phyloP scores from a whole-genome alignment of 306 rosid species.

The Trifolium dubium region DNA sequence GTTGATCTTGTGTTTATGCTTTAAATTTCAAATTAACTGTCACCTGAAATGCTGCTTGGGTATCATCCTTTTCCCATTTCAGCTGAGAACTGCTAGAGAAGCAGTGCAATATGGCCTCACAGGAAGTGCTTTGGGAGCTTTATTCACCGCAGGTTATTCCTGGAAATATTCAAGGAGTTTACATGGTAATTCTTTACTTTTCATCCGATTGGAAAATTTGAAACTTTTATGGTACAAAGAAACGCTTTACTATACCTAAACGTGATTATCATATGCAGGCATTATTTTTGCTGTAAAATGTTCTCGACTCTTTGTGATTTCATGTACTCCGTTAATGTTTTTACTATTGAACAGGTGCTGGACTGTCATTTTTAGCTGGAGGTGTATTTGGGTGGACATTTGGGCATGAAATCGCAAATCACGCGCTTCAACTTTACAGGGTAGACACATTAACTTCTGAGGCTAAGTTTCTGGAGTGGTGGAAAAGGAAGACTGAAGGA shows the following conservation, averaged over 20 bases:
- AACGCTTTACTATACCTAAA: not conserved
- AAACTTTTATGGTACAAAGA: not conserved
- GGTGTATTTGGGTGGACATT: conserved; percentile 63
- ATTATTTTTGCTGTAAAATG: not conserved
- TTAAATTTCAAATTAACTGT: conserved; percentile 22
- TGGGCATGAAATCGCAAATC: conserved; percentile 75
- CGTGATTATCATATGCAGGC: conserved; percentile 1
- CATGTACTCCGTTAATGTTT: conserved; percentile 18
- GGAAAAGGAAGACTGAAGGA: conserved; percentile 60
- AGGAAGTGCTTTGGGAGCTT: conserved; percentile 78
- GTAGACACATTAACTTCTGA: conserved; percentile 76
- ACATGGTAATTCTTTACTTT: conserved; percentile 62
- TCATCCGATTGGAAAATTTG: not conserved
- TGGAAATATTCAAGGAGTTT: conserved; percentile 88
- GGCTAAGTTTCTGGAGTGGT: conserved; percentile 86
- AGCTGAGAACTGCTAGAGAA: conserved; percentile 81
- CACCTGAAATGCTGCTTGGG: conserved; percentile 7
- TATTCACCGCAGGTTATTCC: conserved; percentile 68
- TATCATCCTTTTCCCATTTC: conserved; percentile 39
- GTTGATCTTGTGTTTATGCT: conserved; percentile 26
- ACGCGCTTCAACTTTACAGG: conserved; percentile 80
- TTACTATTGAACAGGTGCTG: conserved; percentile 64
- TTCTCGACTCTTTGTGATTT: conserved; percentile 16
- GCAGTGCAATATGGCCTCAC: conserved; percentile 62
- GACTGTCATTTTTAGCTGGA: conserved; percentile 73